Evolutionary conservation across 2,329 filamentous ascomycete species (phyloP).

Genomic region (Penicillium sp.): DNA sequence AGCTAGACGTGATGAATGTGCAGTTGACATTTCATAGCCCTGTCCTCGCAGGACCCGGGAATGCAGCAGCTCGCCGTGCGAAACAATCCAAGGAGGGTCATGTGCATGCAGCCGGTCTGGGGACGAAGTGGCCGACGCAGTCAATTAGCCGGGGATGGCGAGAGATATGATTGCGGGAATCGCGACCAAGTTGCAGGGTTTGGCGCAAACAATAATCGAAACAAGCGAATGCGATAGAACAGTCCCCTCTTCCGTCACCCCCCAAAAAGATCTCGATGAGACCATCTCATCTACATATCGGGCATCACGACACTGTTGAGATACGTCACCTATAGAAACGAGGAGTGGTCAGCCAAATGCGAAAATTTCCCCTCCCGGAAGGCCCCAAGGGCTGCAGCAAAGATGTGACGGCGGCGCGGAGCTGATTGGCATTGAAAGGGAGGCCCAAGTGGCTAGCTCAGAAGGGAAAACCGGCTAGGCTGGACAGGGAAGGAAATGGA

Average conservation of each 20-base stretch:
- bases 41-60: neutral
- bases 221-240: neutral
- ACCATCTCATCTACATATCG: slow-evolving; percentile 44
- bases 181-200: neutral
- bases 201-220: neutral
- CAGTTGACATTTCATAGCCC: slow-evolving; percentile 3
- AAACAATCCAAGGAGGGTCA: neutral
- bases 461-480: slow-evolving; percentile 23
- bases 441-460: slow-evolving; percentile 23
- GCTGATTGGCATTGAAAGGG: slow-evolving; percentile 18
- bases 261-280: neutral
- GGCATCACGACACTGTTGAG: slow-evolving; percentile 73
- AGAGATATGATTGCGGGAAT: neutral
- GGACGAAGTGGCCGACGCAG: too few species aligned
- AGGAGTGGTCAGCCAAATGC: slow-evolving; percentile 26
- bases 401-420: slow-evolving; percentile 3
- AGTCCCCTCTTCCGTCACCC: too few species aligned
- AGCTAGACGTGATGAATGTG: slow-evolving; percentile 13
- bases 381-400: neutral
- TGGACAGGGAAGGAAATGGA: neutral
- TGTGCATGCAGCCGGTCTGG: neutral
- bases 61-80: neutral
- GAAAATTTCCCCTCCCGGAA: neutral
- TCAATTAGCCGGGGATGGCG: neutral
- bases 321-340: slow-evolving; percentile 60